A percentile compares a stretch with the other conserved stretches of the same genome.
These are phyloP conservation scores for Penstemon davidsonii DNA, from an alignment of 257 asterid species.

Conservation along the genomic window DNA sequence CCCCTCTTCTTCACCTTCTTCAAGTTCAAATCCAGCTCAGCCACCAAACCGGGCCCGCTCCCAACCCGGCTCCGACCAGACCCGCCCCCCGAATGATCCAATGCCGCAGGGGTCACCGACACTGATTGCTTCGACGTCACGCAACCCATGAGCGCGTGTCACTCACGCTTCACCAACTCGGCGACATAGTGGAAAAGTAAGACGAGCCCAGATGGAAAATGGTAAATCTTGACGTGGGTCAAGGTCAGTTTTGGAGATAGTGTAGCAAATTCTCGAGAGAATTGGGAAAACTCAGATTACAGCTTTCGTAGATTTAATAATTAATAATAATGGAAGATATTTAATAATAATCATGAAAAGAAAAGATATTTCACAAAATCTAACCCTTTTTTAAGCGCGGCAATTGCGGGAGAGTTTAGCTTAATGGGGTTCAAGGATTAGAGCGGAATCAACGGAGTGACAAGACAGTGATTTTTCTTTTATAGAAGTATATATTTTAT, in stretches of 20 bases:
- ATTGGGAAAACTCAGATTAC: constrained; percentile 14
- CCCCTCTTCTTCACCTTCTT: constrained; percentile 84
- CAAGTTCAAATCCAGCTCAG: constrained; percentile 75
- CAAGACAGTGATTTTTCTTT: background rate
- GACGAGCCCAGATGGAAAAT: constrained; percentile 42
- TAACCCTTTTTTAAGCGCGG: constrained; percentile 36
- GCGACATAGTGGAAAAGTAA: constrained; percentile 26
- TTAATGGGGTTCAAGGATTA: constrained; percentile 38
- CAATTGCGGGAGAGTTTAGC: constrained; percentile 51
- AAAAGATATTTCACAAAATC: constrained; percentile 14
- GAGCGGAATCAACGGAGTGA: constrained; percentile 75
- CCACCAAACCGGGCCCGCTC: constrained; percentile 55
- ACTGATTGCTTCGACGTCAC: constrained; percentile 83
- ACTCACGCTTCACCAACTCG: constrained; percentile 35
- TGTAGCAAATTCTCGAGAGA: constrained; percentile 27
- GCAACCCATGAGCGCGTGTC: constrained; percentile 67
- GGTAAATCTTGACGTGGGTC: constrained; percentile 55
- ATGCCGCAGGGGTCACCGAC: constrained; percentile 78
- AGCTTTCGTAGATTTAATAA: background rate
- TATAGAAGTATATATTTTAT: background rate
- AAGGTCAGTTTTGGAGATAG: constrained; percentile 25
- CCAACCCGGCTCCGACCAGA: constrained; percentile 82
- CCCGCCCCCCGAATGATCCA: constrained; percentile 77
- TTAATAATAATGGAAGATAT: background rate
- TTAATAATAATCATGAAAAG: constrained; percentile 27